These are phyloP conservation scores for Aspergillus caelatus DNA, from an alignment of 2,329 filamentous ascomycete genomes.

Conservation along the genomic window DNA sequence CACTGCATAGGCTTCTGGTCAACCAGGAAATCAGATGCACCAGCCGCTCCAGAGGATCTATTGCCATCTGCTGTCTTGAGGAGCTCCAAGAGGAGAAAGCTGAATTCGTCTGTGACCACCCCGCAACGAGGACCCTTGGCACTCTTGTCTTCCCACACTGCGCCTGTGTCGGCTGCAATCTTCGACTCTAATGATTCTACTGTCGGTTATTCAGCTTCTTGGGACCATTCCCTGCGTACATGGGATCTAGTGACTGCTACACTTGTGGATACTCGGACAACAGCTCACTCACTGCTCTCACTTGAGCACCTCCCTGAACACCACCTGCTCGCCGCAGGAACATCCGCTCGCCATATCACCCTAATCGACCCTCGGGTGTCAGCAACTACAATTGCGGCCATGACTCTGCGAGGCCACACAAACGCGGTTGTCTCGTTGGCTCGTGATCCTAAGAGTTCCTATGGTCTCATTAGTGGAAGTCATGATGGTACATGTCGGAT, in stretches of 20 bases:
- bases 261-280: slow-evolving; percentile 80
- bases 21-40: slow-evolving; percentile 73
- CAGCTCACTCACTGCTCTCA: slow-evolving; percentile 79
- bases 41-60: slow-evolving; percentile 69
- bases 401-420: slow-evolving; percentile 88
- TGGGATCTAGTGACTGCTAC: slow-evolving; percentile 83
- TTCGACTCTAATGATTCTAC: slow-evolving; percentile 86
- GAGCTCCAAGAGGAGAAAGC: slow-evolving; percentile 75
- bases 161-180: slow-evolving; percentile 74
- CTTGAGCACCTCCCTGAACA: slow-evolving; percentile 72
- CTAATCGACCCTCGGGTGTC: slow-evolving; percentile 87
- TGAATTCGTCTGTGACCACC: slow-evolving; percentile 59
- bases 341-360: slow-evolving; percentile 82
- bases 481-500: slow-evolving; percentile 91
- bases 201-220: slow-evolving; percentile 87
- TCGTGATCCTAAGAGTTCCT: slow-evolving; percentile 67
- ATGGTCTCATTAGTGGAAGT: slow-evolving; percentile 84
- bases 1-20: slow-evolving; percentile 88
- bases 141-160: slow-evolving; percentile 71
- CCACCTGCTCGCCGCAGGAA: slow-evolving; percentile 71
- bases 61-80: slow-evolving; percentile 67
- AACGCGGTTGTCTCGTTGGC: slow-evolving; percentile 69
- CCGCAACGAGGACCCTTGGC: slow-evolving; percentile 78
- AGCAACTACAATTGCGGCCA: slow-evolving; percentile 74
- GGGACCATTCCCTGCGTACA: slow-evolving; percentile 88